Evolutionary conservation across 306 rosid species (phyloP), one percentile per base, ranked within the genome.

Genomic region (Ammopiptanthus mongolicus): DNA sequence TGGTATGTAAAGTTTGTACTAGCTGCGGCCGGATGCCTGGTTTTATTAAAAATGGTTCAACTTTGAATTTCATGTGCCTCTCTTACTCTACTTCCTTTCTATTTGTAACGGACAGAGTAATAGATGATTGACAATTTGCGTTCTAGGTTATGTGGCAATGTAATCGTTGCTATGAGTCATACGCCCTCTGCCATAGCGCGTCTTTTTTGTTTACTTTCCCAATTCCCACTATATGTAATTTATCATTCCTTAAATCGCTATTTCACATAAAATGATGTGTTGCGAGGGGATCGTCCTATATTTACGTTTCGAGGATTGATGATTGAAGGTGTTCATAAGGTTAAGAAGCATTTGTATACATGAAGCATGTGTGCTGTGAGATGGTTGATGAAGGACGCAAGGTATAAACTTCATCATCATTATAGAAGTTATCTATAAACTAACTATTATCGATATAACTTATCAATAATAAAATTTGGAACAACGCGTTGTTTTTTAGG

Each of bases 1-100:
- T 63, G 51, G 74, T 37, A 22, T 82, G 39, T 71, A 61, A 31
- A 69, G 41, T 41, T 67, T n/a, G 41, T 39, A 58, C 68, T 50
- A 36, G 66, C 67, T 48, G 52, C 59, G n/a, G n/a, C n/a, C n/a
- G n/a, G n/a, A n/a, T 3, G 13, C 17, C 51, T 57, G 41, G 56
- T 52, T 59, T 12, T 29, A 5, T 7, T 62, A 15, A 55, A 59
- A 71, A 58, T 48, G 58, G 34, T 57, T 76, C 69, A 63, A 71
- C 74, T 64, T 33, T 46, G 50, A 41, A 25, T 72, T 41, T 46
- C 31, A 79, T 25, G 65, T 39, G 67, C 13, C 21, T 12, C 15
- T 15, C 44, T 59, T 4, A 0, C 29, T 15, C 31, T 33, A 1
- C 46, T 18, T 36, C 39, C 6, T 4, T 3, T 48, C 11, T 36